phyloP scores from a whole-genome alignment of 2,329 filamentous ascomycete species.

The Aureobasidium sp. region DNA sequence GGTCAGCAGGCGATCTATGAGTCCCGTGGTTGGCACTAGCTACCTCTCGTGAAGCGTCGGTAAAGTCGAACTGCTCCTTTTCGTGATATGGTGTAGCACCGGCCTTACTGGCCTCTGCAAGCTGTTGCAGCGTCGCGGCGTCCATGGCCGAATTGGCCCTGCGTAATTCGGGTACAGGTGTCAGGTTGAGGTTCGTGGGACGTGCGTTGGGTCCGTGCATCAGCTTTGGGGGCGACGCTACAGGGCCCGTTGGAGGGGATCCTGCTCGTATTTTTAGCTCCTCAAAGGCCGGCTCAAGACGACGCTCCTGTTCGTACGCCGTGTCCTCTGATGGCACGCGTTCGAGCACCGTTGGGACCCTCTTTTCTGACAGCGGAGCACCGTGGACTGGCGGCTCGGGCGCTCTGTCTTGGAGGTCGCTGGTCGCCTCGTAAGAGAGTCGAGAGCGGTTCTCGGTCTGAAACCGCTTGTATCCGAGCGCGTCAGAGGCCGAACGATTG shows the following conservation, averaged over 20 bases:
- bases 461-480: slow-evolving; percentile 38
- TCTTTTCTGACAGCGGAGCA: slow-evolving; percentile 20
- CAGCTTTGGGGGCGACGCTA: slow-evolving; percentile 72
- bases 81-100: slow-evolving; percentile 20
- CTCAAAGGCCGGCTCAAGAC: slow-evolving; percentile 36
- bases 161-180: slow-evolving; percentile 59
- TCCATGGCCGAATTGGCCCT: slow-evolving; percentile 81
- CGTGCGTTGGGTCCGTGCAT: slow-evolving; percentile 65
- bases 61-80: slow-evolving; percentile 29
- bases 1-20: slow-evolving; percentile 46
- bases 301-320: slow-evolving; percentile 44
- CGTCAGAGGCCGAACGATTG: slow-evolving; percentile 45
- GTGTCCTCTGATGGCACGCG: slow-evolving; percentile 42
- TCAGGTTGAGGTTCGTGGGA: slow-evolving; percentile 62
- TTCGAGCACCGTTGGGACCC: slow-evolving; percentile 40
- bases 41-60: slow-evolving; percentile 26
- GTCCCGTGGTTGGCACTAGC: slow-evolving; percentile 33
- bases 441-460: slow-evolving; percentile 35
- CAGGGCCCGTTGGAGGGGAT: slow-evolving; percentile 59
- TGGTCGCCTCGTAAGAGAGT: slow-evolving; percentile 31
- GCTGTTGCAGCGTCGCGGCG: slow-evolving; percentile 68
- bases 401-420: slow-evolving; percentile 24
- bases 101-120: slow-evolving; percentile 55
- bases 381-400: slow-evolving; percentile 38
- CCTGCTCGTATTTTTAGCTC: slow-evolving; percentile 40